Base-by-base conservation (phyloP, 73 alveolate species). In the Paramecium sexaurelia region DNA sequence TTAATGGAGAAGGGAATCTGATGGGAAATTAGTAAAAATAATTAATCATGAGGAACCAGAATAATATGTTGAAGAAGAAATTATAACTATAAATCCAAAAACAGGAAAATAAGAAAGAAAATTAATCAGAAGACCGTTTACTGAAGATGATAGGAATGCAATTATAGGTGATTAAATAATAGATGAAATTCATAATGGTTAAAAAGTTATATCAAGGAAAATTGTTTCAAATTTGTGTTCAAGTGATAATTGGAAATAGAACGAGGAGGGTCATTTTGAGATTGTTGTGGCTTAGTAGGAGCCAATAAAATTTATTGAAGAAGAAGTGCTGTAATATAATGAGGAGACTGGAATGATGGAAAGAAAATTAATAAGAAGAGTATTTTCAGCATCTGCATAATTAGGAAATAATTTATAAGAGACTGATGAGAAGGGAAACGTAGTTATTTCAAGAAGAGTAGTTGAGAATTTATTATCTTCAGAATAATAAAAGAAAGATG, bases 41-140 rank as follows among this genome's bases (percentile, higher is more conserved):
- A 61, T 61, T 61, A 61, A 61, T 11, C 15, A 24, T 61, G 83
- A 61, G 26, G 83, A 61, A 61, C 83, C 83, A 61, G 83, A 61
- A 26, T 27, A 61, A 26, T 61, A 61, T 26, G 83, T 61, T 5
- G 83, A 61, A 20, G 83, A 61, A 11, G 83, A 61, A 32, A 61
- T 61, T 29, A 61, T 61, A 26, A 61, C 83, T 1, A 8, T 61
- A 4, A 61, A 61, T 61, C 26, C 83, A 29, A 61, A 61, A 32
- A 61, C 83, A 29, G 83, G 83, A 26, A 61, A 61, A 61, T 27
- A 61, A 10, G 83, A 61, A 61, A 61, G 83, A 61, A 61, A 61
- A 32, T 61, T 61, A 61, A 61, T 61, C 2, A 26, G 83, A 29
- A 26, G 83, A 29, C 83, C 83, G 11, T 61, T 61, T 22, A 32